These are phyloP conservation scores for Graphilbum ipis-grandicollis DNA, from an alignment of 2,329 filamentous ascomycete species.

Conservation along the genomic window DNA sequence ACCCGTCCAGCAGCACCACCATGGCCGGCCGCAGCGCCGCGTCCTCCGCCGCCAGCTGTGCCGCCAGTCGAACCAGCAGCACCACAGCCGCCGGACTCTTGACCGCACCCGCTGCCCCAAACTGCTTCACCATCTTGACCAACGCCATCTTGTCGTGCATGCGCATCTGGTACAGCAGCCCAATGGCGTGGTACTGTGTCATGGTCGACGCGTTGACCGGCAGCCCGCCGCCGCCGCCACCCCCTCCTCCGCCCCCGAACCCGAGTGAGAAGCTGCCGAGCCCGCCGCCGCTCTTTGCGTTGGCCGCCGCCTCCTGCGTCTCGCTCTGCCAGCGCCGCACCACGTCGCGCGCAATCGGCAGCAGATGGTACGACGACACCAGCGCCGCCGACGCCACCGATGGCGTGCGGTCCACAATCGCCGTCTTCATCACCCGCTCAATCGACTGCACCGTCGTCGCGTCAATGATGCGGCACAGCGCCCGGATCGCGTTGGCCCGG, in stretches of 20 bases:
- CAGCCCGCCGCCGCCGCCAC: conserved; percentile 38
- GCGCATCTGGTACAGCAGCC: conserved; percentile 93
- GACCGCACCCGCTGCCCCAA: conserved; percentile 74
- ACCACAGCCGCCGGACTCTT: conserved; percentile 90
- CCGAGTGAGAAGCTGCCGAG: conserved; percentile 54
- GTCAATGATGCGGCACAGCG: conserved; percentile 91
- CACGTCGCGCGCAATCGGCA: conserved; percentile 88
- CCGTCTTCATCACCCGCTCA: conserved; percentile 96
- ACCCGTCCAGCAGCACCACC: conserved; percentile 91
- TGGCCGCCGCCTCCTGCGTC: conserved; percentile 88
- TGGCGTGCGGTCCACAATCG: conserved; percentile 96
- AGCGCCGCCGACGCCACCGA: conserved; percentile 92
- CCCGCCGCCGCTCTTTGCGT: conserved; percentile 71
- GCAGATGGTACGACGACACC: conserved; percentile 92
- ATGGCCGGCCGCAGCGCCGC: conserved; percentile 78
- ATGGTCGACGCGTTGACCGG: conserved; percentile 90
- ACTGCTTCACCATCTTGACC: conserved; percentile 99
- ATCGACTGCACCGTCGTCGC: conserved; percentile 92
- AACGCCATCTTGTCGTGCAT: conserved; percentile 94
- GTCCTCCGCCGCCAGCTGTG: conserved; percentile 89
- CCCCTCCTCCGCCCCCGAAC: conserved; percentile 49
- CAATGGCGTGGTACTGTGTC: conserved; percentile 97
- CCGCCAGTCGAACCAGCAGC: conserved; percentile 80
- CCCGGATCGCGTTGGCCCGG: conserved; percentile 88
- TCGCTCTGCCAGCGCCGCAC: conserved; percentile 97